These are phyloP conservation scores for Paraphaeosphaeria sporulosa DNA, from an alignment of 2,329 filamentous ascomycete genomes.

Conservation along the genomic window DNA sequence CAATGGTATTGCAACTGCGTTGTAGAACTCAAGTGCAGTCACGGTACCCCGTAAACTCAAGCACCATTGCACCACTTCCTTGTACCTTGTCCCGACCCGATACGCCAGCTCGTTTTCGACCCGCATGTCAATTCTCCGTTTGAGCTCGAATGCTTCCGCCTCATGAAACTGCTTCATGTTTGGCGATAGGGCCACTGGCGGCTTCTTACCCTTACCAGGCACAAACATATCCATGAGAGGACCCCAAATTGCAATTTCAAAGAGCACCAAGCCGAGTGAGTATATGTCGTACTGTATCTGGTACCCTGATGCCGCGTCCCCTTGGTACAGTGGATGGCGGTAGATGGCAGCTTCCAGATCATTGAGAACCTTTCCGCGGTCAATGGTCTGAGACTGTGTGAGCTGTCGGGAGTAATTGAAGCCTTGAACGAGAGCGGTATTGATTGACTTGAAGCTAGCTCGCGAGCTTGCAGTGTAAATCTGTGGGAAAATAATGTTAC, in stretches of 20 bases:
- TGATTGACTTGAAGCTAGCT: constrained; percentile 2
- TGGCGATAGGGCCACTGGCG: constrained; percentile 1
- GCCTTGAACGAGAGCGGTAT: constrained; percentile 12
- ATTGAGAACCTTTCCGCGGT: constrained; percentile 11
- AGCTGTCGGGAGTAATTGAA: constrained; percentile 18
- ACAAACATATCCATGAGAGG: constrained; percentile 12
- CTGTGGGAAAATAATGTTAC: constrained; percentile 18
- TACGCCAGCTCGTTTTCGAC: constrained; percentile 17
- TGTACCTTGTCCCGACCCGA: constrained; percentile 18
- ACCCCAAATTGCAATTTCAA: constrained; percentile 21
- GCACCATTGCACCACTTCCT: constrained; percentile 17
- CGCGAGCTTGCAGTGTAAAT: background rate
- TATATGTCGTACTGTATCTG: constrained; percentile 22
- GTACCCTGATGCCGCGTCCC: constrained; percentile 16
- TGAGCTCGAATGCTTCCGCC: constrained; percentile 13
- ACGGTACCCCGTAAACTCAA: constrained; percentile 10
- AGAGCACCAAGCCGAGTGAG: constrained; percentile 22
- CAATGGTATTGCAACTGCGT: constrained; percentile 13
- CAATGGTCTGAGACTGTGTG: constrained; percentile 10
- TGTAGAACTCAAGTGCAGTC: constrained; percentile 19
- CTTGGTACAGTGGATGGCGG: constrained; percentile 19
- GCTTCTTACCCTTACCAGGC: constrained; percentile 6
- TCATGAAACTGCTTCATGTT: constrained; percentile 16
- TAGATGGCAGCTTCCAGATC: constrained; percentile 16
- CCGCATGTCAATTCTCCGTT: constrained; percentile 10